Conservation (phyloP, 345 rosid species). For the Aquilaria yunnanensis region DNA sequence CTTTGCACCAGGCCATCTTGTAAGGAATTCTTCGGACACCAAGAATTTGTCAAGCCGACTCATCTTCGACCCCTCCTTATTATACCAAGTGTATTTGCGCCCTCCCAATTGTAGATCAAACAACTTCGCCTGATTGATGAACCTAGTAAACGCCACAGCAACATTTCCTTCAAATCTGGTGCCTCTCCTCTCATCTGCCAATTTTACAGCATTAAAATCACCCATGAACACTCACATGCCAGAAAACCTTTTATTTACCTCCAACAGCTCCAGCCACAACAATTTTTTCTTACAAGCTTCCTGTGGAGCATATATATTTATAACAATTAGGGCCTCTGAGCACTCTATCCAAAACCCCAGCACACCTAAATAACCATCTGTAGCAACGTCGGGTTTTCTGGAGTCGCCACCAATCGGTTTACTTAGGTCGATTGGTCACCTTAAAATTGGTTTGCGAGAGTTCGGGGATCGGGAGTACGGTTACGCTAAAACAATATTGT, state of each 20-base stretch:
- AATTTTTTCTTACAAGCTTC: background rate
- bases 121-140: background rate
- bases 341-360: background rate
- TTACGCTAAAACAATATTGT: too few relatives aligned
- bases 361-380: background rate
- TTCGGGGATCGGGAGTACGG: too few relatives aligned
- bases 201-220: background rate
- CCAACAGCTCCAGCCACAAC: background rate
- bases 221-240: background rate
- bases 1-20: background rate
- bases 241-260: background rate
- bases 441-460: too few relatives aligned
- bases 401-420: too few relatives aligned
- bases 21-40: background rate
- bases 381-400: too few relatives aligned
- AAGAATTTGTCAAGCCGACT: background rate
- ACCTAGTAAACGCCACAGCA: too few relatives aligned
- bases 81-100: background rate
- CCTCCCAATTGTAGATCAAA: background rate
- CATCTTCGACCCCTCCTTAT: background rate
- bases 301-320: background rate
- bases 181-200: background rate
- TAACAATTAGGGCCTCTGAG: background rate
- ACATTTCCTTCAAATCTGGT: background rate
- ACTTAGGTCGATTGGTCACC: too few relatives aligned